A percentile compares a stretch with the other conserved stretches of the same genome.
These are phyloP conservation scores for Sphaceloma murrayae DNA, from an alignment of 2,329 filamentous ascomycete genomes.

Conservation along the genomic window DNA sequence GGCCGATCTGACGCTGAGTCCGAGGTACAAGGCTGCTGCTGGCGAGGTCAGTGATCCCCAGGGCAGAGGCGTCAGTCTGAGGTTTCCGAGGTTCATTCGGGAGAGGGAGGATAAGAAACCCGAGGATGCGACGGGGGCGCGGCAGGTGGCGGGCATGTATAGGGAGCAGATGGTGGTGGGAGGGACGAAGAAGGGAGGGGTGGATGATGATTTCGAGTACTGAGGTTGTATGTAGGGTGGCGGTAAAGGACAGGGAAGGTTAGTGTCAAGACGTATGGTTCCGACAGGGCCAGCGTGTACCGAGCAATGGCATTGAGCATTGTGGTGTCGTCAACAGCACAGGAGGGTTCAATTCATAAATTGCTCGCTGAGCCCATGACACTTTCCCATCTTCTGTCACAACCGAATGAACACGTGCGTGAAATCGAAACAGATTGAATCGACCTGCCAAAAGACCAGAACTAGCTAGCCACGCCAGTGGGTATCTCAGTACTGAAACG, in stretches of 20 bases:
- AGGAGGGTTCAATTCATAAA: no score
- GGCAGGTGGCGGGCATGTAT: conserved; percentile 95
- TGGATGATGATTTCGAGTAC: conserved; percentile 98
- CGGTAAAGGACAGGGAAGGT: neutral
- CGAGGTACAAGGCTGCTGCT: conserved; percentile 83
- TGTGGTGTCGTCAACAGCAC: no score
- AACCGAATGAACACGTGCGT: no score
- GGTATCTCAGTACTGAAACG: neutral
- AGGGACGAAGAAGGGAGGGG: conserved; percentile 74
- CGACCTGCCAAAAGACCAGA: no score
- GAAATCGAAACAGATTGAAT: no score
- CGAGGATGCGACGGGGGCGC: conserved; percentile 73
- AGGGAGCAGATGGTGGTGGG: conserved; percentile 81
- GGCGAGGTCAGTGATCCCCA: conserved; percentile 40
- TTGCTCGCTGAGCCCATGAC: no score
- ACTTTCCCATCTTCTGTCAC: no score
- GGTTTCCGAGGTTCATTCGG: conserved; percentile 90
- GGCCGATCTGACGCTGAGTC: conserved; percentile 85
- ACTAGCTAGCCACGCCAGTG: neutral
- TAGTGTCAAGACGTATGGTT: neutral
- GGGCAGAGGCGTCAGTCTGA: conserved; percentile 70
- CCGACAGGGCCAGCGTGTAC: no score
- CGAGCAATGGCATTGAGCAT: no score
- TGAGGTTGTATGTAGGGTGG: conserved; percentile 32
- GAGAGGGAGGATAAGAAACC: conserved; percentile 91